phyloP scores from a whole-genome alignment of 495 filamentous ascomycete genomes.

The Corynascus novoguineensis region DNA sequence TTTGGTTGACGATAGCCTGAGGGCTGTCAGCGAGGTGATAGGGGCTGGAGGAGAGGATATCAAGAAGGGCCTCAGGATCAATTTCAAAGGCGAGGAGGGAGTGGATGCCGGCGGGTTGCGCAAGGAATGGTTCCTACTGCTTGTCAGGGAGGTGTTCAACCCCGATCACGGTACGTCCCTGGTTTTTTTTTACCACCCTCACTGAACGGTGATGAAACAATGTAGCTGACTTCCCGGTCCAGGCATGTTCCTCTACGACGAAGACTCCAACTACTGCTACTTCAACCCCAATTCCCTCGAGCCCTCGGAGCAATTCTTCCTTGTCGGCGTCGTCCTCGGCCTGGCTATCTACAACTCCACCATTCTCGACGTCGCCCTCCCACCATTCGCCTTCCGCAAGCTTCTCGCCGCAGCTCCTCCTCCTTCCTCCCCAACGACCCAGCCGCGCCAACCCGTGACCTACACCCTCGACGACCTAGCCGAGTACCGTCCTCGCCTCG shows the following conservation, averaged over 20 bases:
- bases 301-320: constrained; percentile 87
- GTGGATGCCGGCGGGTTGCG: constrained; percentile 86
- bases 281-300: constrained; percentile 92
- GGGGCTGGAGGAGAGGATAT: constrained; percentile 80
- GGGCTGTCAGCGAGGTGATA: constrained; percentile 79
- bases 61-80: constrained; percentile 86
- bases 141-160: constrained; percentile 89
- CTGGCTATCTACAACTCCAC: constrained; percentile 96
- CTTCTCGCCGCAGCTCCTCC: constrained; percentile 66
- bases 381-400: constrained; percentile 91
- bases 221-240: constrained; percentile 8
- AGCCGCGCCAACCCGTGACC: constrained; percentile 56
- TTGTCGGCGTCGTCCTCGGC: constrained; percentile 83
- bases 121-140: constrained; percentile 93
- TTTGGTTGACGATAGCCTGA: constrained; percentile 84
- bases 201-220: neutral
- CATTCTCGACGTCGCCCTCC: constrained; percentile 84
- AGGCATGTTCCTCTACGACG: constrained; percentile 90
- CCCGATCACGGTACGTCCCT: constrained; percentile 75
- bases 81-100: constrained; percentile 85
- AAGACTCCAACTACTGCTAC: constrained; percentile 91
- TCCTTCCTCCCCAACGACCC: constrained; percentile 45
- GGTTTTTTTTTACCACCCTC: neutral
- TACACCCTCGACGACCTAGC: constrained; percentile 80
- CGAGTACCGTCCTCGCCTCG: constrained; percentile 73